Evolutionary conservation across 2,329 filamentous ascomycete species (phyloP), one percentile per base, ranked within the genome.

Genomic region (Neofusicoccum cordaticola): DNA sequence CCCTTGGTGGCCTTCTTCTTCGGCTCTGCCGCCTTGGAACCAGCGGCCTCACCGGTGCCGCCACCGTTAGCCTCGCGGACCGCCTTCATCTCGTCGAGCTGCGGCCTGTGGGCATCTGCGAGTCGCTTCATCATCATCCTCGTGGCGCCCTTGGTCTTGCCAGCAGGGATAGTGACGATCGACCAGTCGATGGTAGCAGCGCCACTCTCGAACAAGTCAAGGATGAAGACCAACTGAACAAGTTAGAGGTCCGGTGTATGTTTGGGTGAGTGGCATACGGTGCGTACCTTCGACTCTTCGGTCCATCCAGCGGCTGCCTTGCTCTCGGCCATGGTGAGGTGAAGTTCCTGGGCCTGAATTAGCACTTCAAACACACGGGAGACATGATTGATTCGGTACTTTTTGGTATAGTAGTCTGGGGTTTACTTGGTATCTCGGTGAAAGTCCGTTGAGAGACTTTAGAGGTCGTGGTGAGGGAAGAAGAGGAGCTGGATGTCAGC

Each of bases 171-270:
- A 12, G 41, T 61, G 4, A 35, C 57, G 9, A 31, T 34, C n/a
- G 13, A 17, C 42, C 57, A 61, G 42, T 61, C 42, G 42, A 61
- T 61, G 42, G 41, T 61, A 12, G 44, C 44, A 12, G 57, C 42
- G n/a, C 57, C 57, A 17, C 19, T 17, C n/a, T 61, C 57, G 15
- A 61, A 31, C 6, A 61, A 27, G 34, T 48, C 31, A 1, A 61
- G 4, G 15, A 47, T n/a, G 42, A 61, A 61, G 13, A 48, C 57
- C 31, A 61, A 9, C 57, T 61, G 34, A 4, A 15, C 4, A 3
- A 17, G 17, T 51, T 15, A 34, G 27, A 31, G 27, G 27, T 2
- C 1, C 27, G 6, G 4, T 31, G 6, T 31, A 5, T 31, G 1
- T 31, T 31, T 31, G 27, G 4, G 31, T 17, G 12, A 17, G 22